Conservation (phyloP, 257 asterid species). For the Plantago elongata region DNA sequence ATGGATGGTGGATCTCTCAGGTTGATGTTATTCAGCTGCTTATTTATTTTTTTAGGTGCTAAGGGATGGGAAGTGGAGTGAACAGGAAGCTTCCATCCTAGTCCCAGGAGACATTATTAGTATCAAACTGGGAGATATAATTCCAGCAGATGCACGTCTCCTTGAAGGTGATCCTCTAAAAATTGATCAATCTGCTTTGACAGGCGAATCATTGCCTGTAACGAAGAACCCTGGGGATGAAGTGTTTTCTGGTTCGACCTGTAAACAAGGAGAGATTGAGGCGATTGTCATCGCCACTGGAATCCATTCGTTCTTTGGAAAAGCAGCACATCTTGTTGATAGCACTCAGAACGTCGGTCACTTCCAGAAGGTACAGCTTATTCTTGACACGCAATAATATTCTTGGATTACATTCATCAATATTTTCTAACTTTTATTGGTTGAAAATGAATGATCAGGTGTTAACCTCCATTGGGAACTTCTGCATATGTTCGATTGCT, state of each 20-base stretch:
- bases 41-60: slow-evolving; percentile 31
- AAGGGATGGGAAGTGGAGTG: slow-evolving; percentile 72
- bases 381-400: not conserved
- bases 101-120: slow-evolving; percentile 82
- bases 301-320: slow-evolving; percentile 75
- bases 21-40: slow-evolving; percentile 63
- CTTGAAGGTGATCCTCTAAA: slow-evolving; percentile 79
- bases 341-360: slow-evolving; percentile 76
- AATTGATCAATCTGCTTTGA: slow-evolving; percentile 78
- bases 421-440: not conserved
- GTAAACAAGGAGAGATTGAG: slow-evolving; percentile 85
- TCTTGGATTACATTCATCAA: not conserved
- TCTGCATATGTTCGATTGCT: slow-evolving; percentile 72
- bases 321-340: slow-evolving; percentile 88
- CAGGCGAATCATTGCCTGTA: slow-evolving; percentile 78
- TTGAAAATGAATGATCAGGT: slow-evolving; percentile 34
- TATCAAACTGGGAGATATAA: slow-evolving; percentile 71
- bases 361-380: slow-evolving; percentile 59
- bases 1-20: slow-evolving; percentile 70
- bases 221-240: slow-evolving; percentile 51
- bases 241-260: slow-evolving; percentile 83
- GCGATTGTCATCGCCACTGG: slow-evolving; percentile 87
- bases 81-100: slow-evolving; percentile 69
- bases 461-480: slow-evolving; percentile 71
- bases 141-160: slow-evolving; percentile 83